phyloP scores from a whole-genome alignment of 2,329 filamentous ascomycete species.

The Hypoxylon sp. region DNA sequence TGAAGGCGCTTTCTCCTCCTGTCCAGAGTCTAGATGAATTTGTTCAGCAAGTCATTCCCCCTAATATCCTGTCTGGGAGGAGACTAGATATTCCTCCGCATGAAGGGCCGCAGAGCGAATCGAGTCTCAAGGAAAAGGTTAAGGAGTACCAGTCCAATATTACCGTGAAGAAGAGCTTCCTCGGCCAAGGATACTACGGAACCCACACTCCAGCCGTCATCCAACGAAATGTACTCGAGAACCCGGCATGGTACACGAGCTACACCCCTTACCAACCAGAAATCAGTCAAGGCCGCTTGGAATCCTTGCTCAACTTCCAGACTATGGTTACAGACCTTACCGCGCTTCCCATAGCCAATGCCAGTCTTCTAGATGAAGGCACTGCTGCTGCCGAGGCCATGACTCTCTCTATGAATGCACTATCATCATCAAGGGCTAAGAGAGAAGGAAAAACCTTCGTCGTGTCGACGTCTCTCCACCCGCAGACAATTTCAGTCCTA shows the following conservation, averaged over 20 bases:
- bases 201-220: conserved; percentile 92
- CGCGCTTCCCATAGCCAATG: conserved; percentile 88
- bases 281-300: conserved; percentile 93
- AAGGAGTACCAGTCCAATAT: conserved; percentile 56
- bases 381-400: conserved; percentile 96
- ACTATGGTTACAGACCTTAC: conserved; percentile 92
- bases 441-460: conserved; percentile 84
- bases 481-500: conserved; percentile 88
- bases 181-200: conserved; percentile 89
- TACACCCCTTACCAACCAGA: conserved; percentile 98
- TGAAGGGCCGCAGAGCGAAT: conserved; percentile 69
- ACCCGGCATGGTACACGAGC: conserved; percentile 96
- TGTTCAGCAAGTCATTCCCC: conserved; percentile 85
- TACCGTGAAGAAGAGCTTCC: conserved; percentile 69
- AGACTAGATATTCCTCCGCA: conserved; percentile 70
- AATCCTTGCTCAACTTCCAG: conserved; percentile 96
- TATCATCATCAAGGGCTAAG: conserved; percentile 80
- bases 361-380: conserved; percentile 89
- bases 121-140: conserved; percentile 63
- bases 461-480: conserved; percentile 85
- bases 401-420: conserved; percentile 87
- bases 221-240: conserved; percentile 92
- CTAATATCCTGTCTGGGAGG: conserved; percentile 79
- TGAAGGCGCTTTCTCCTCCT: conserved; percentile 82
- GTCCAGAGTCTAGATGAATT: conserved; percentile 84